phyloP scores from a whole-genome alignment of 139 green algal species.

The Chlorella sp. region DNA sequence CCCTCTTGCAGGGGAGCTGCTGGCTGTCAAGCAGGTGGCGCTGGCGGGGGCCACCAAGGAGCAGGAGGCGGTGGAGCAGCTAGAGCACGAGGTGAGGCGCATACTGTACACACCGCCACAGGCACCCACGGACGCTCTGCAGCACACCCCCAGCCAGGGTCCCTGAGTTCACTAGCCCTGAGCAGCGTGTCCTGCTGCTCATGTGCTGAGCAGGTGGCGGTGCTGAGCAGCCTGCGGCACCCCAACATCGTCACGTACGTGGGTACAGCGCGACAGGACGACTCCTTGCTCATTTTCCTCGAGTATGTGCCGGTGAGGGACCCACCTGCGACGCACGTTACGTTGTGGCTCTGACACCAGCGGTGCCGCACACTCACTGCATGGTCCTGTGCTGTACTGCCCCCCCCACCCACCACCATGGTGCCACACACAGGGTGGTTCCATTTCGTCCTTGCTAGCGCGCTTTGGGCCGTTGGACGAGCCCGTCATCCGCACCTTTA shows the following conservation, averaged over 20 bases:
- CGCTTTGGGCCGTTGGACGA: constrained; percentile 64
- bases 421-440: constrained; percentile 48
- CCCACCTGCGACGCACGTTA: too few species aligned
- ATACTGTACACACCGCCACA: neutral
- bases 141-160: neutral
- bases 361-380: neutral
- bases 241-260: constrained; percentile 87
- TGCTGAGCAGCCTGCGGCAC: constrained; percentile 70
- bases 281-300: constrained; percentile 81
- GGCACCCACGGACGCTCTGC: neutral
- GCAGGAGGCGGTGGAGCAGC: constrained; percentile 43
- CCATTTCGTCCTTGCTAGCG: constrained; percentile 73
- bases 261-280: constrained; percentile 24
- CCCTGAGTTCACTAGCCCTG: too few species aligned
- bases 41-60: constrained; percentile 18
- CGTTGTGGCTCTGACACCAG: neutral
- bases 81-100: constrained; percentile 49
- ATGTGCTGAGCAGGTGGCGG: constrained; percentile 40
- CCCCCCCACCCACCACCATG: neutral
- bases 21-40: constrained; percentile 49
- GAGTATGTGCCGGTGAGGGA: constrained; percentile 71
- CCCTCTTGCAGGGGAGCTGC: constrained; percentile 32
- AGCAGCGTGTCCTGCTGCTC: neutral
- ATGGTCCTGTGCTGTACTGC: neutral
- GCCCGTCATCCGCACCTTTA: constrained; percentile 55